Evolutionary conservation across 352 stramenopile species (phyloP).

Genomic region (Phytophthora ramorum): DNA sequence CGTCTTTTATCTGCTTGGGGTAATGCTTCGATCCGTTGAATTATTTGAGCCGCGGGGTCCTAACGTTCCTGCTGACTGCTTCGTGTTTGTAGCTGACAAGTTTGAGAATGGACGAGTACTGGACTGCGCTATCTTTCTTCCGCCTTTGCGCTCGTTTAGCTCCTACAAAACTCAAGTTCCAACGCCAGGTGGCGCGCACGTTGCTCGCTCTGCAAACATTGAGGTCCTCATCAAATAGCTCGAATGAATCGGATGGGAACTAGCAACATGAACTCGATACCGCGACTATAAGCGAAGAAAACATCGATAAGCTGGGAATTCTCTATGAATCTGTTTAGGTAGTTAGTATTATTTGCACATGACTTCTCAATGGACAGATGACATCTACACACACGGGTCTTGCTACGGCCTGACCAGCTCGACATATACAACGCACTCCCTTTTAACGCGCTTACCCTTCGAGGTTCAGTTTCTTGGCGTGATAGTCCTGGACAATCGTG

Average conservation of each 20-base stretch:
- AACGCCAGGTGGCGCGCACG: constrained; percentile 53
- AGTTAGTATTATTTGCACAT: constrained; percentile 29
- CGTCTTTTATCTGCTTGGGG: constrained; percentile 59
- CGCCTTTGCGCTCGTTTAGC: constrained; percentile 47
- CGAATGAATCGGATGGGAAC: constrained; percentile 17
- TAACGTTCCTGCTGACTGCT: constrained; percentile 6
- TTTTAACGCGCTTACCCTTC: constrained; percentile 11
- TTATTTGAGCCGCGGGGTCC: background rate
- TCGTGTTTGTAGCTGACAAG: constrained; percentile 45
- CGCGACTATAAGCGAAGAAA: background rate
- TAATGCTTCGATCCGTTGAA: constrained; percentile 20
- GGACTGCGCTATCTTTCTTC: constrained; percentile 57
- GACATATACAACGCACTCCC: constrained; percentile 14
- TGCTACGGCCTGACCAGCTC: background rate
- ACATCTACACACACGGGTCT: constrained; percentile 14
- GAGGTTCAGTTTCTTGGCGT: constrained; percentile 7
- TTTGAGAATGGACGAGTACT: constrained; percentile 40
- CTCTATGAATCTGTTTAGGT: constrained; percentile 30
- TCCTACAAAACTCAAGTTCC: constrained; percentile 55
- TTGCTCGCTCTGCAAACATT: constrained; percentile 49
- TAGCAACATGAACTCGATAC: background rate
- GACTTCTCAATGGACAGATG: constrained; percentile 16
- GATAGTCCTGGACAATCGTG: constrained; percentile 34
- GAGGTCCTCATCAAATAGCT: constrained; percentile 32
- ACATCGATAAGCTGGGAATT: background rate